Conservation (phyloP, 352 stramenopile species). For the Phytophthora fragariaefolia region DNA sequence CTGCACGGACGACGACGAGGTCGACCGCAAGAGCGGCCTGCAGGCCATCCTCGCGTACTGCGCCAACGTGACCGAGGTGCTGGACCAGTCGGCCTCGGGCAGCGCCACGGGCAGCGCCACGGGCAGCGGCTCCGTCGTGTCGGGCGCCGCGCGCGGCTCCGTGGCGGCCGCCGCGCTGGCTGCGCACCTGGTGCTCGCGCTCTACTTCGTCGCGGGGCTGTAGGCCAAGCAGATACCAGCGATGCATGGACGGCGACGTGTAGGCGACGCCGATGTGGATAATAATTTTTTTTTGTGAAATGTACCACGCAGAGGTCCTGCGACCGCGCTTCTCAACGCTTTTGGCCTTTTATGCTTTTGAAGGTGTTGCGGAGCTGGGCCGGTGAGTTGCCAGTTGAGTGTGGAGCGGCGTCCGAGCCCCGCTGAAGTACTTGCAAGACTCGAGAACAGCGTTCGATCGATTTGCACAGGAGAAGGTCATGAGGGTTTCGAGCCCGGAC, state of each 20-base stretch:
- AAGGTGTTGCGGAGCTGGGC: too few species aligned
- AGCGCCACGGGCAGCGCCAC: conserved; percentile 11
- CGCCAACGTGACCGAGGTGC: conserved; percentile 19
- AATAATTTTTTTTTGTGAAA: conserved; percentile 16
- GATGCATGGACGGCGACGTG: background rate
- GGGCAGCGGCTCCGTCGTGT: conserved; percentile 17
- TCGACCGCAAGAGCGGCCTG: conserved; percentile 38
- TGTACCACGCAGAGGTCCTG: too few species aligned
- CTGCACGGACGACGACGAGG: conserved; percentile 37
- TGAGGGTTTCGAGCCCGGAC: too few species aligned
- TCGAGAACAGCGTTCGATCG: too few species aligned
- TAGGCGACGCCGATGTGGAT: conserved; percentile 3
- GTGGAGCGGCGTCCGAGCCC: too few species aligned
- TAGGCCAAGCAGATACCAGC: conserved; percentile 8
- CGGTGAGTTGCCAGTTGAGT: too few species aligned
- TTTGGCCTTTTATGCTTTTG: background rate
- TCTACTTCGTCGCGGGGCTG: conserved; percentile 29
- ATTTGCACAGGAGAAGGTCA: too few species aligned
- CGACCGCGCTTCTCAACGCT: conserved; percentile 2
- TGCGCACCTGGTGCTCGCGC: conserved; percentile 20
- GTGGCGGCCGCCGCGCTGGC: conserved; percentile 3
- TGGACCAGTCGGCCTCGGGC: conserved; percentile 26
- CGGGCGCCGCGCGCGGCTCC: conserved; percentile 8
- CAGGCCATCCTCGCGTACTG: conserved; percentile 35
- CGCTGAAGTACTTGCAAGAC: too few species aligned